Conservation (phyloP, 495 filamentous ascomycete species). For the Penicillium pancosmium region DNA sequence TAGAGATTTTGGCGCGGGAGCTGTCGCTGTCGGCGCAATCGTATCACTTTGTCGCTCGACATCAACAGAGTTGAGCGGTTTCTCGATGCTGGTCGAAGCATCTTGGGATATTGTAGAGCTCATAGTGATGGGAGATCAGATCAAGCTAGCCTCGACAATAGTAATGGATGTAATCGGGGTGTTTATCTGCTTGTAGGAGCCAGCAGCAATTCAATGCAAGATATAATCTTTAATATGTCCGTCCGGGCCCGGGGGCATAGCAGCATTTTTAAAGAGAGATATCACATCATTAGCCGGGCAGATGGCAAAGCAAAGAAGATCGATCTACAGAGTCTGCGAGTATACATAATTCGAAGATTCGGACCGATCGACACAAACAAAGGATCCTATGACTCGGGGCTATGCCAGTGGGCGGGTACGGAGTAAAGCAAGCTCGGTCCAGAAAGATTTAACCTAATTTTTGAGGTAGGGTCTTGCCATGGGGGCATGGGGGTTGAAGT, state of each 20-base stretch:
- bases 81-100: constrained; percentile 10
- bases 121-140: constrained; percentile 8
- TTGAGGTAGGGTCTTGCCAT: background rate
- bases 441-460: background rate
- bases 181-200: too few relatives aligned
- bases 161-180: too few relatives aligned
- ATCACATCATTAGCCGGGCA: background rate
- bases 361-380: background rate
- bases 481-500: background rate
- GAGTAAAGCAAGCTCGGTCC: background rate
- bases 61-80: constrained; percentile 14
- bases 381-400: too few relatives aligned
- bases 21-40: background rate
- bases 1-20: constrained; percentile 22
- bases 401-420: background rate
- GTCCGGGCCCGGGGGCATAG: background rate
- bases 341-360: too few relatives aligned
- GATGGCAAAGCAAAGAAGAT: constrained; percentile 3
- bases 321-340: background rate
- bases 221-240: background rate
- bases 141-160: too few relatives aligned
- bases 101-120: constrained; percentile 9
- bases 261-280: background rate
- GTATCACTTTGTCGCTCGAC: constrained; percentile 21
- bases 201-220: too few relatives aligned